Percentiles rank a stretch among this genome's conserved stretches.
These are phyloP conservation scores for Pelargonium australe DNA, from an alignment of 441 rosid species.

Conservation along the genomic window DNA sequence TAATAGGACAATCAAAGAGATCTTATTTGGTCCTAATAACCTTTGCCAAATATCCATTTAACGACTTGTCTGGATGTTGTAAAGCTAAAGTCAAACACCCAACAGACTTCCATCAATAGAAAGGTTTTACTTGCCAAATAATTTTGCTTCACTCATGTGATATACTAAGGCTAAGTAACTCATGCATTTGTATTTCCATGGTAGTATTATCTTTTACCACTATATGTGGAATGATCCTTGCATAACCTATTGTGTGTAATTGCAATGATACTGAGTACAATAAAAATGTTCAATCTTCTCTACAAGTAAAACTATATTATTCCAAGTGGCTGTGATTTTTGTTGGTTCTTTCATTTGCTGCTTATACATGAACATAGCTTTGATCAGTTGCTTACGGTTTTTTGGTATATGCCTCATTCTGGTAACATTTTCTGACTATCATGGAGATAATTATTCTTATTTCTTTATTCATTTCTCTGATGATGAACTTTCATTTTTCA, in stretches of 20 bases:
- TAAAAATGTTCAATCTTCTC: too few species aligned
- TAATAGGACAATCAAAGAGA: too few species aligned
- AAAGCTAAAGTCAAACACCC: too few species aligned
- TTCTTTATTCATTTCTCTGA: neutral
- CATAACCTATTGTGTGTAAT: neutral
- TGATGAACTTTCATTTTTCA: conserved; percentile 2
- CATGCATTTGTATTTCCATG: neutral
- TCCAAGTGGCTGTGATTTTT: neutral
- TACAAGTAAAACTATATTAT: too few species aligned
- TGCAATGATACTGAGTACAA: neutral
- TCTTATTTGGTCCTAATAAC: too few species aligned
- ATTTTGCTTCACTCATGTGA: neutral
- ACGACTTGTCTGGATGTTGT: too few species aligned
- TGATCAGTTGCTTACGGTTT: neutral
- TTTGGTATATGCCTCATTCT: neutral
- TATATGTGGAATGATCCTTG: neutral
- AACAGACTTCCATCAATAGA: too few species aligned
- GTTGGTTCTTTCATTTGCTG: neutral
- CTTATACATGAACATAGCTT: too few species aligned
- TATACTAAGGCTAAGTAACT: neutral
- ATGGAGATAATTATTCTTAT: neutral
- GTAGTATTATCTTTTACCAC: neutral
- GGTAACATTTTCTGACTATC: neutral
- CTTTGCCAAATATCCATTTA: too few species aligned
- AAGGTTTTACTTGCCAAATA: too few species aligned